Evolutionary conservation across 176 grass and related monocot species (phyloP), one percentile per base, ranked within the genome.

Genomic region (Phoenix dactylifera): DNA sequence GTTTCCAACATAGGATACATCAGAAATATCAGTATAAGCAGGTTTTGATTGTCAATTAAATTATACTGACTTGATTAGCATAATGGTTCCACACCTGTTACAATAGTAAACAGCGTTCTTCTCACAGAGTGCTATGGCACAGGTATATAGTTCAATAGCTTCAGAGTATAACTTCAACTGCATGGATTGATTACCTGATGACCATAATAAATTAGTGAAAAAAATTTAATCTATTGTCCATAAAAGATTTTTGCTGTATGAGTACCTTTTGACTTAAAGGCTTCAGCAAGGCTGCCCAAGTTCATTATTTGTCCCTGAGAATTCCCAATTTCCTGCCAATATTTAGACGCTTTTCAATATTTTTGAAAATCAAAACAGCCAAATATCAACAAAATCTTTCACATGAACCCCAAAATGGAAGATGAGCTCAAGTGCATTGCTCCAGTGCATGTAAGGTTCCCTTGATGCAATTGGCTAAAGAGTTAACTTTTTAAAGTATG

Each of bases 31-130:
- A 44, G 10, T 3, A 35, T 63, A 48, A 49, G 14, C 12, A 49
- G 39, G 30, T 39, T 20, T 15, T 9, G 1, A 48, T 44, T 4
- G 14, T 29, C 6, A 60, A 44, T 17, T 25, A 15, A 29, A 49
- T 22, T 49, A 18, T 4, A n/a, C 7, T 17, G 17, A 26, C 6
- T 63, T 63, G 29, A 49, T 3, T 48, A 23, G 14, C 0, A 49
- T 5, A 44, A 18, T 64, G 17, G 7, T 28, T 29, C 18, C 55
- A 26, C 85, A 95, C 81, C 80, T 85, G 63, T 88, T 88, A 73
- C 81, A 85, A 24, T 79, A 89, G 72, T 88, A 95, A 89, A 95
- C 74, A 55, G 80, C 80, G 71, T 85, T 90, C 54, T 77, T 82
- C 48, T 51, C 60, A 77, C 76, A 80, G 62, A 95, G 57, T 67